Evolutionary conservation across 495 filamentous ascomycete species (phyloP).

Genomic region (Geoglossum glabrum): DNA sequence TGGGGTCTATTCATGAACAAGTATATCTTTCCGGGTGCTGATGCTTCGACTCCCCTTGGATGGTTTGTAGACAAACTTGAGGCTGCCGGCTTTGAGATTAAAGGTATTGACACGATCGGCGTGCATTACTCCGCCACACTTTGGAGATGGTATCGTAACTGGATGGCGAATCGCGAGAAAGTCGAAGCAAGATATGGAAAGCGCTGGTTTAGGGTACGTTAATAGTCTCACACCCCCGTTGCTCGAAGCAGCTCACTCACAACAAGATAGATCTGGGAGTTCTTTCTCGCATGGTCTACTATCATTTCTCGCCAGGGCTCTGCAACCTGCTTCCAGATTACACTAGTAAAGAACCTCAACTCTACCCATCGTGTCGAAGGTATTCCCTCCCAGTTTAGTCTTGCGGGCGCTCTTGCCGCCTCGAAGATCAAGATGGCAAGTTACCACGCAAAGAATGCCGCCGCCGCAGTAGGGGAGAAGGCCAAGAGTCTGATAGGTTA

Average conservation of each 20-base stretch:
- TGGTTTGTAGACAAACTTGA: constrained; percentile 51
- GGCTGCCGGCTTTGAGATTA: constrained; percentile 58
- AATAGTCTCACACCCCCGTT: not conserved
- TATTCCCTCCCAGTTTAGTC: constrained; percentile 49
- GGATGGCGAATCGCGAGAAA: constrained; percentile 90
- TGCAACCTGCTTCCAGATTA: constrained; percentile 93
- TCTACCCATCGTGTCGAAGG: constrained; percentile 86
- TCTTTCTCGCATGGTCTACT: constrained; percentile 84
- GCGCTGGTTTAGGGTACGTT: constrained; percentile 82
- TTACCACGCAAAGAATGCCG: constrained; percentile 7
- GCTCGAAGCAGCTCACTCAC: not conserved
- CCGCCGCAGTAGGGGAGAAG: constrained; percentile 11
- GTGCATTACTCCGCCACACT: constrained; percentile 95
- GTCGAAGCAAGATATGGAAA: constrained; percentile 89
- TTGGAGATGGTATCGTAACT: constrained; percentile 98
- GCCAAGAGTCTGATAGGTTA: not conserved
- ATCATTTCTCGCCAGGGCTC: constrained; percentile 84
- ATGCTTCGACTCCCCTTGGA: constrained; percentile 63
- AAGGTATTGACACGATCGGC: constrained; percentile 65
- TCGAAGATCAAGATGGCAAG: constrained; percentile 8
- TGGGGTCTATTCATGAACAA: constrained; percentile 90
- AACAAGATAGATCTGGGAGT: constrained; percentile 73
- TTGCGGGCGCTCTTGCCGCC: constrained; percentile 44
- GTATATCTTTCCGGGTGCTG: constrained; percentile 76
- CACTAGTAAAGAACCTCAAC: constrained; percentile 94